Base-by-base conservation (phyloP, 768 basidiomycete genomes). In the Paxillus ammoniavirescens region DNA sequence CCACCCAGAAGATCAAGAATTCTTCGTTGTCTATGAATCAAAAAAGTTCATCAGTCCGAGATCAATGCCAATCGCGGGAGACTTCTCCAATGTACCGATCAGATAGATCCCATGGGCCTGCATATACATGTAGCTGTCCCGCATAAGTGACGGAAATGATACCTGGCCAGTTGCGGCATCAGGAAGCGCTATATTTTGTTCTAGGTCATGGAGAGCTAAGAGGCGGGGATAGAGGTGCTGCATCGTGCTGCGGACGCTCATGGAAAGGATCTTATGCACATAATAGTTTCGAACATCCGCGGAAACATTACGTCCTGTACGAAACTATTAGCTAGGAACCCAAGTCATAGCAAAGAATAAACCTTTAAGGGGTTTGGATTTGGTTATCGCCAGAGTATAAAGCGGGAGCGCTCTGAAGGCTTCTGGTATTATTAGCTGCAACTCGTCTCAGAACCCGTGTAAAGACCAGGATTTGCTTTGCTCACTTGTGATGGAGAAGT, bases 351-450 rank as follows among this genome's bases (percentile, higher is more conserved):
- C 37, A 30, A 49, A 47, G 50, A 51, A 52, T 59, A 54, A 64
- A 85, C 96, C 93, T 86, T 97, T 96, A n/a, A 99, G 72, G 17
- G 93, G 86, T 68, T 97, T 96, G 49, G 82, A 82, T 74, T 99
- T 99, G 43, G 89, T 77, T 33, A 98, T 81, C 10, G 85, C 85
- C 3, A 98, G 76, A 3, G 82, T 81, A 66, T 87, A 94, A 15
- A 93, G 76, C 0, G 94, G 92, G 41, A 98, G 79, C 1, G 87
- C 79, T 63, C 88, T 87, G 77, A 93, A 94, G 0, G 89, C 87
- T 71, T 98, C 97, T 6, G 97, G 97, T 23, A 99, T 83, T 56
- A 99, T 89, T 56, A 99, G 72, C 96, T 99, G 61, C 1, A 41
- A 33, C 3, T 5, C 12, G 53, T 47, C 37, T 59, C 42, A 56